These are phyloP conservation scores for Pseudocercospora fijiensis DNA, from an alignment of 2,329 filamentous ascomycete species.

Conservation along the genomic window DNA sequence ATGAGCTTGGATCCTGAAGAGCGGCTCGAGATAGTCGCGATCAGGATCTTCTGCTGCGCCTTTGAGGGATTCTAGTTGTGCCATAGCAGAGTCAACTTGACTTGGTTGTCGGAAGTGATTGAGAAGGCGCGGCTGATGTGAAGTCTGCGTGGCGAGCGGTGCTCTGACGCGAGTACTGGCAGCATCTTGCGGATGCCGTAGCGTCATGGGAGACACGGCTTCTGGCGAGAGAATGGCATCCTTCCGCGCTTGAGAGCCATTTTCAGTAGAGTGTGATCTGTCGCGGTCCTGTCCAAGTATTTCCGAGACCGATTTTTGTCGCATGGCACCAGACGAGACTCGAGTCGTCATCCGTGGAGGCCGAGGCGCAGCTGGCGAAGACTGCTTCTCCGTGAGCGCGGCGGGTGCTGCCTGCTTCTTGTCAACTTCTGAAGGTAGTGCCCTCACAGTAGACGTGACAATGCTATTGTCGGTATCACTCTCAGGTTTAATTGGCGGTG, in stretches of 20 bases:
- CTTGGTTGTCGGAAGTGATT: constrained; percentile 13
- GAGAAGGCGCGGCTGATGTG: constrained; percentile 11
- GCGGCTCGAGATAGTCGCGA: constrained; percentile 61
- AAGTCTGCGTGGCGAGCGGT: constrained; percentile 2
- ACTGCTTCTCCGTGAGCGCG: constrained; percentile 12
- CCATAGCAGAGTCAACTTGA: constrained; percentile 20
- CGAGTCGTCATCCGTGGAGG: constrained; percentile 62
- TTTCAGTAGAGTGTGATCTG: constrained; percentile 36
- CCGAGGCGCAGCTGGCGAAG: constrained; percentile 16
- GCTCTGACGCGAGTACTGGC: not conserved
- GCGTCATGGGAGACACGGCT: constrained; percentile 37
- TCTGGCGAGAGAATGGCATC: constrained; percentile 22
- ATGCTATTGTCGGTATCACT: constrained; percentile 32
- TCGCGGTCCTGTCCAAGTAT: constrained; percentile 63
- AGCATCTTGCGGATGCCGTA: constrained; percentile 43
- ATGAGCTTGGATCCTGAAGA: constrained; percentile 59
- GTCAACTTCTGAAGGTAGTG: constrained; percentile 27
- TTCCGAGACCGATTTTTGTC: constrained; percentile 71
- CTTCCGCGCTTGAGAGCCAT: constrained; percentile 11
- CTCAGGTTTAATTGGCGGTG: constrained; percentile 8
- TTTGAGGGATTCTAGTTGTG: constrained; percentile 42
- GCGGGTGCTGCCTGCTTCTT: constrained; percentile 19
- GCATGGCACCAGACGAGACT: constrained; percentile 67
- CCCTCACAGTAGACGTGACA: constrained; percentile 24
- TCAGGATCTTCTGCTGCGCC: constrained; percentile 49